These are phyloP conservation scores for Trichoderma parareesei DNA, from an alignment of 495 filamentous ascomycete species.

Conservation along the genomic window DNA sequence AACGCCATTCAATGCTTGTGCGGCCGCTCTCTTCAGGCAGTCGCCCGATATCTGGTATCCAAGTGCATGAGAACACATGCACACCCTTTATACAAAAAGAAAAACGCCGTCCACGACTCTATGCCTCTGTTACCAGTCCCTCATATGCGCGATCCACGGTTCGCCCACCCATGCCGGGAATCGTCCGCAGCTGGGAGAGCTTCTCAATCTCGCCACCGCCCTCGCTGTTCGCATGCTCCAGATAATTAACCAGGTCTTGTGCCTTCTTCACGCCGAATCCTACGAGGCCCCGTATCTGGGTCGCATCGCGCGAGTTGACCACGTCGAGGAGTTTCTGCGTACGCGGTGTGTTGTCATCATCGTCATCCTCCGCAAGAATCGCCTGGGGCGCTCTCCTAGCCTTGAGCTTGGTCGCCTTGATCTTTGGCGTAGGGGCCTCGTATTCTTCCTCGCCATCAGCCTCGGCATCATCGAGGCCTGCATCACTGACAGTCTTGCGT, in stretches of 20 bases:
- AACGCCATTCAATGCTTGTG: slow-evolving; percentile 11
- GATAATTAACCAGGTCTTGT: slow-evolving; percentile 50
- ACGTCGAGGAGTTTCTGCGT: slow-evolving; percentile 67
- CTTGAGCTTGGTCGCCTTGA: slow-evolving; percentile 6
- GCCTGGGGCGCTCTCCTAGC: background rate
- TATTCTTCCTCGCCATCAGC: slow-evolving; percentile 28
- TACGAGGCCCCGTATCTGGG: slow-evolving; percentile 63
- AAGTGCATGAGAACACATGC: background rate
- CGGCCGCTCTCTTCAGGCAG: background rate
- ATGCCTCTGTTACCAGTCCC: slow-evolving; percentile 22
- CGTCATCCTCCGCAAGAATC: slow-evolving; percentile 17
- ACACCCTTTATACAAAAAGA: background rate
- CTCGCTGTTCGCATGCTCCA: slow-evolving; percentile 41
- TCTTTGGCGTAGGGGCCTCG: slow-evolving; percentile 16
- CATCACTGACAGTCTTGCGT: slow-evolving; percentile 14
- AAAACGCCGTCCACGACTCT: slow-evolving; percentile 2
- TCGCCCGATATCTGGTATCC: slow-evolving; percentile 3
- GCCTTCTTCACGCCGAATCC: slow-evolving; percentile 60
- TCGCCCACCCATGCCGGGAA: slow-evolving; percentile 53
- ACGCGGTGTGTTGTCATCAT: slow-evolving; percentile 43
- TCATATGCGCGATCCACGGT: slow-evolving; percentile 51
- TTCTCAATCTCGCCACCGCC: slow-evolving; percentile 32
- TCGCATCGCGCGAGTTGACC: slow-evolving; percentile 76
- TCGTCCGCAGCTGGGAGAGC: slow-evolving; percentile 42
- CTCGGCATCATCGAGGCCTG: slow-evolving; percentile 33